phyloP scores from a whole-genome alignment of 805 yeast species.

The Monosporozyma servazzii region DNA sequence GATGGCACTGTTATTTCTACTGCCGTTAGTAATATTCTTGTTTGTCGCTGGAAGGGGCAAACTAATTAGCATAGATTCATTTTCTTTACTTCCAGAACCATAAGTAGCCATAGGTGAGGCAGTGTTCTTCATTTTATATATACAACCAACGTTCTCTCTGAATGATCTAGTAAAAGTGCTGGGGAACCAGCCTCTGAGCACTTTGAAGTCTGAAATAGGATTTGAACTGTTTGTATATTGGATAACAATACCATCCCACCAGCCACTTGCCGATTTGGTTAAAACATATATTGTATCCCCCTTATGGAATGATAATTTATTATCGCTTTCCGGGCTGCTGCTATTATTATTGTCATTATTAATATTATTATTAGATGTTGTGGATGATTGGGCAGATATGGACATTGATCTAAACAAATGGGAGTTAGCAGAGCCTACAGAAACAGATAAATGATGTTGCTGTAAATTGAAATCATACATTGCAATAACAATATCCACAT shows the following conservation, averaged over 20 bases:
- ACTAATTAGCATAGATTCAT: background rate
- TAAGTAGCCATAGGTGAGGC: conserved; percentile 31
- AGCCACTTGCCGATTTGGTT: conserved; percentile 53
- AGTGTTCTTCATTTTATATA: background rate
- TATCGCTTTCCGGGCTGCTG: background rate
- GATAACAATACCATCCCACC: conserved; percentile 77
- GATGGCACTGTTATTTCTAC: conserved; percentile 3
- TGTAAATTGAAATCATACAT: conserved; percentile 6
- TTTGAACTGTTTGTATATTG: conserved; percentile 8
- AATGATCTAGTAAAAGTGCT: conserved; percentile 35
- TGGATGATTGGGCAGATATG: background rate
- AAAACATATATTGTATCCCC: conserved; percentile 69
- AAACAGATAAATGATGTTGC: background rate
- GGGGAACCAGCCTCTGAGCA: conserved; percentile 80
- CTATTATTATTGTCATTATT: background rate
- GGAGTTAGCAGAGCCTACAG: background rate
- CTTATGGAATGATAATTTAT: conserved; percentile 21
- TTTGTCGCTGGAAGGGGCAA: background rate
- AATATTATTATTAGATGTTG: background rate
- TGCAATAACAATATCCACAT: conserved; percentile 13
- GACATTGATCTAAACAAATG: background rate
- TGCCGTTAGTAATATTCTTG: background rate
- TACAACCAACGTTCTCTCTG: conserved; percentile 5
- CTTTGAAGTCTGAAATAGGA: conserved; percentile 13
- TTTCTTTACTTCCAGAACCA: conserved; percentile 6